These are phyloP conservation scores for Adenanthera pavonina DNA, from an alignment of 306 rosid species.

Conservation along the genomic window DNA sequence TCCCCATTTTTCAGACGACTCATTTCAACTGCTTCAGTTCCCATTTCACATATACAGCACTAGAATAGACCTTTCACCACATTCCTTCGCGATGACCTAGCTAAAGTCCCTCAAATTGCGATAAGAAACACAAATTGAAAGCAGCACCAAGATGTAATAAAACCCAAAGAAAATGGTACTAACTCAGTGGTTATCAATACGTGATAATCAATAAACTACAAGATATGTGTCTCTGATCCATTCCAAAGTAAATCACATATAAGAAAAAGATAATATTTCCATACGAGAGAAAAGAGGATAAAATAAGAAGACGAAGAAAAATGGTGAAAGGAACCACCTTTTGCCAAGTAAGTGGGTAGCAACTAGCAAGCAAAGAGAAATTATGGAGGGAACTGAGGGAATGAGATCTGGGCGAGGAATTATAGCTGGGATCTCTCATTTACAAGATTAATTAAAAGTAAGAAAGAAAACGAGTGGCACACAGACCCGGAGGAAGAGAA, in stretches of 20 bases:
- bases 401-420: slow-evolving; percentile 14
- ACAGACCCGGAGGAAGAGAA: neutral
- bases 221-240: neutral
- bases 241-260: neutral
- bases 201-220: neutral
- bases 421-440: neutral
- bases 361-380: neutral
- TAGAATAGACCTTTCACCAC: slow-evolving; percentile 42
- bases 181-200: neutral
- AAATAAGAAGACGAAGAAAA: neutral
- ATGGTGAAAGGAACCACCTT: neutral
- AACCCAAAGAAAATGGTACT: slow-evolving; percentile 7
- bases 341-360: neutral
- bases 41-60: slow-evolving; percentile 40
- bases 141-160: neutral
- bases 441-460: neutral
- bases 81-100: slow-evolving; percentile 40
- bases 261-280: neutral
- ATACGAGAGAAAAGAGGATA: neutral
- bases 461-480: neutral
- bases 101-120: slow-evolving; percentile 4
- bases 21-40: slow-evolving; percentile 47
- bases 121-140: neutral
- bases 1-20: slow-evolving; percentile 54
- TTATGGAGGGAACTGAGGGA: neutral